Evolutionary conservation across 2,329 filamentous ascomycete species (phyloP).

Genomic region (Colletotrichum cuscutae): DNA sequence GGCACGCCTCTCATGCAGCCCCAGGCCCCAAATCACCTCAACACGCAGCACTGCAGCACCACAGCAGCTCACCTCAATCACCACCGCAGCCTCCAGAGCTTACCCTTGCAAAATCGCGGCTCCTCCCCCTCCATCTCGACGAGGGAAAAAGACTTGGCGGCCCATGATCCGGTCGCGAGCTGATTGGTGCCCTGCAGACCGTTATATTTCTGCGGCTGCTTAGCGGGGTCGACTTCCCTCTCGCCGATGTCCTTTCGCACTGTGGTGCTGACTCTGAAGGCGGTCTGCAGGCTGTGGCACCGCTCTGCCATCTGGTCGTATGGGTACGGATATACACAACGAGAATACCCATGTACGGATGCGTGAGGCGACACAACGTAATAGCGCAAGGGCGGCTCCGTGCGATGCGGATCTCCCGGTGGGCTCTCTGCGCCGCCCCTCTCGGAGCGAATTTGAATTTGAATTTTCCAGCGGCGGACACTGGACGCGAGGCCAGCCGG

Average conservation of each 20-base stretch:
- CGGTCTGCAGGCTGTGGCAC: constrained; percentile 8
- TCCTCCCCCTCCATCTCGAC: constrained; percentile 9
- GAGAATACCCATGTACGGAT: neutral
- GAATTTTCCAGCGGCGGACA: constrained; percentile 18
- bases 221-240: constrained; percentile 25
- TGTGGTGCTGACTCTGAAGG: constrained; percentile 18
- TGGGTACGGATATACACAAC: neutral
- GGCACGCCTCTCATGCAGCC: constrained; percentile 21
- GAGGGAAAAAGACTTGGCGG: constrained; percentile 21
- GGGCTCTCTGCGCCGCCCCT: constrained; percentile 3
- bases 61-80: neutral
- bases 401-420: constrained; percentile 21
- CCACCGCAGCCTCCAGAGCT: neutral
- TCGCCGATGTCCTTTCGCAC: constrained; percentile 20
- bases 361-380: constrained; percentile 14
- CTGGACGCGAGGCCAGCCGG: neutral
- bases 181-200: constrained; percentile 34
- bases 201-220: constrained; percentile 31
- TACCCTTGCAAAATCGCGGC: neutral
- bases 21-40: neutral
- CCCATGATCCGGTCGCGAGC: constrained; percentile 9
- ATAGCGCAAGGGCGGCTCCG: constrained; percentile 25
- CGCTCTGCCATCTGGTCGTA: neutral
- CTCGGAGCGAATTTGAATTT: constrained; percentile 4
- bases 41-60: neutral